Evolutionary conservation across 768 basidiomycete species (phyloP), one percentile per base, ranked within the genome.

Genomic region (Boletus pseudopeckii): DNA sequence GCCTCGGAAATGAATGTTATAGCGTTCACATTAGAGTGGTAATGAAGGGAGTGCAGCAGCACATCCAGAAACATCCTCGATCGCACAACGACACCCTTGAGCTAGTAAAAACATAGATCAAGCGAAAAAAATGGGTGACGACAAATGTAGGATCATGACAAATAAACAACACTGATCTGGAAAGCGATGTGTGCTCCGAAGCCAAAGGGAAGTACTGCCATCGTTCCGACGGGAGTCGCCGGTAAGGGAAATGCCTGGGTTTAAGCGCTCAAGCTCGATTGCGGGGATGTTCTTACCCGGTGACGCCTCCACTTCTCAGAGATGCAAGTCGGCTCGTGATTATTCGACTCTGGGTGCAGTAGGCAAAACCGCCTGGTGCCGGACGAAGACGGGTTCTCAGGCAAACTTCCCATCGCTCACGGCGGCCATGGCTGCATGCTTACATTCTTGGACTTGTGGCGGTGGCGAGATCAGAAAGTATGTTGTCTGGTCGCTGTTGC

Each of bases 201-300:
- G 45, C n/a, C 24, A 45, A 18, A 10, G 39, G 38, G 40, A 33
- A 9, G 33, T 34, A 24, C 43, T 13, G 18, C 33, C 15, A 41
- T n/a, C 24, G 43, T 54, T 64, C 62, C 58, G 62, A 63, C 62
- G 62, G 61, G 36, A 47, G 43, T 30, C 9, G 10, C 40, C 13
- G 41, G 26, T 5, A 22, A 45, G 36, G 28, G 34, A 43, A 42
- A 15, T 11, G 22, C 14, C 13, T 9, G 5, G 24, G 22, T 14
- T 26, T 24, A 15, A 34, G 17, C 33, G 17, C 50, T 50, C 26
- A 24, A 42, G 40, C 10, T 33, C 17, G 50, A n/a, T 41, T 50
- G 42, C 13, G 39, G 46, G 36, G 20, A 10, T 36, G 34, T 36
- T 11, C 13, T 9, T 9, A 9, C 28, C 28, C 28, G 28, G 28